Percentiles rank a stretch among this genome's conserved stretches.
Evolutionary conservation across 495 filamentous ascomycete genomes (phyloP).

Genomic region (Wilcoxina mikolae): DNA sequence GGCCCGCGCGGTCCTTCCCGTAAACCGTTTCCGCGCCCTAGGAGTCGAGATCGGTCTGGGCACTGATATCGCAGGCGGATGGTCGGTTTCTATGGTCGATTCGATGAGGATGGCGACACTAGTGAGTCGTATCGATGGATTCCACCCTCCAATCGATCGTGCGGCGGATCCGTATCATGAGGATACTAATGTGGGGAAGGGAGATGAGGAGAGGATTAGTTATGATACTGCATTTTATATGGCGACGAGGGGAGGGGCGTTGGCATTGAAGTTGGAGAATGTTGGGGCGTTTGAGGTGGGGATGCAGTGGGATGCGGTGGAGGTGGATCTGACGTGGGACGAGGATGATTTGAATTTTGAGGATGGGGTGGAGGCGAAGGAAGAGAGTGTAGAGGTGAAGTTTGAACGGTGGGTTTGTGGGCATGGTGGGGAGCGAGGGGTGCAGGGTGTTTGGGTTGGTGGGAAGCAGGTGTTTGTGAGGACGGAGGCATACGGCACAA

Average conservation of each 20-base stretch:
- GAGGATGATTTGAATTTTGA: conserved; percentile 37
- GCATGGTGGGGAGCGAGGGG: neutral
- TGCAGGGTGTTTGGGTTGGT: conserved; percentile 16
- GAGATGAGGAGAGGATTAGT: conserved; percentile 34
- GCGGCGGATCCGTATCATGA: neutral
- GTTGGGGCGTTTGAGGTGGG: conserved; percentile 46
- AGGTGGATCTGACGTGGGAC: conserved; percentile 49
- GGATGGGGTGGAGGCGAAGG: conserved; percentile 28
- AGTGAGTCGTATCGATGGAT: conserved; percentile 3
- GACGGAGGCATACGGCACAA: too few species aligned
- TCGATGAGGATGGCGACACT: conserved; percentile 4
- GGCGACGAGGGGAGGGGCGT: conserved; percentile 48
- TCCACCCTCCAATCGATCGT: neutral
- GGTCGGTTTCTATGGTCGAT: conserved; percentile 38
- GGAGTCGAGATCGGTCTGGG: conserved; percentile 53
- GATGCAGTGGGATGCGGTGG: conserved; percentile 51
- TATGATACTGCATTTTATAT: conserved; percentile 45
- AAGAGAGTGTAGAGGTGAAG: conserved; percentile 41
- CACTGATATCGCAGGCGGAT: conserved; percentile 54
- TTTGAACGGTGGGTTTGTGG: conserved; percentile 30
- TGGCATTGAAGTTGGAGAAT: conserved; percentile 42
- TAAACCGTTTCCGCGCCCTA: conserved; percentile 40
- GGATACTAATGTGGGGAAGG: neutral
- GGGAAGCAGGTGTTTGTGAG: conserved; percentile 17
- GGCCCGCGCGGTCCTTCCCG: conserved; percentile 45